Evolutionary conservation across 768 basidiomycete species (phyloP).

Genomic region (Tubosaeta sp.): DNA sequence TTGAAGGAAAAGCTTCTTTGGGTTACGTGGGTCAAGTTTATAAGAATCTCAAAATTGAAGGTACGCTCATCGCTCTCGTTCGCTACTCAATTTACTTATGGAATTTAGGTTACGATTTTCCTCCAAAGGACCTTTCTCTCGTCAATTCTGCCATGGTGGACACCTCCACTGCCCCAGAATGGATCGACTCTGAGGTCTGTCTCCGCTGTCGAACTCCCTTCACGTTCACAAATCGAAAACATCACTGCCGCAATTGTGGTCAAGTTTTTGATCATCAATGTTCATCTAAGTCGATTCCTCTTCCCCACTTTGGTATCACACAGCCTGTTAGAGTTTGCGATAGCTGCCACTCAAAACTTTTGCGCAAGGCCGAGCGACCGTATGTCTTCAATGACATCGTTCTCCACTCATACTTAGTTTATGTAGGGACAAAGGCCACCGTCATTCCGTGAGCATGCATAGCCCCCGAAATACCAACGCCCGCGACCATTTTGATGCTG

Average conservation of each 20-base stretch:
- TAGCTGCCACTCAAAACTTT: slow-evolving; percentile 75
- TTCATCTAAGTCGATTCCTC: slow-evolving; percentile 74
- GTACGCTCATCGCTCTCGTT: slow-evolving; percentile 36
- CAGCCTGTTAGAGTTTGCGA: slow-evolving; percentile 95
- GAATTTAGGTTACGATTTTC: slow-evolving; percentile 71
- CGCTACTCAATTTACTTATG: not conserved
- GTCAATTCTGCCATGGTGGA: slow-evolving; percentile 84
- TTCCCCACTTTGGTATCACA: slow-evolving; percentile 91
- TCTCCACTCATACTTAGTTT: slow-evolving; percentile 1
- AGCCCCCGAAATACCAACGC: slow-evolving; percentile 51
- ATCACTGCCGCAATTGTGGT: slow-evolving; percentile 98
- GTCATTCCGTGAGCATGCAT: slow-evolving; percentile 52
- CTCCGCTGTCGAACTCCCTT: slow-evolving; percentile 89
- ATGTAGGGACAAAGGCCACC: slow-evolving; percentile 45
- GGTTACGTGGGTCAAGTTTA: slow-evolving; percentile 79
- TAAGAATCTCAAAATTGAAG: slow-evolving; percentile 68
- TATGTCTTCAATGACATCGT: slow-evolving; percentile 27
- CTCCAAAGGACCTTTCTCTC: slow-evolving; percentile 66
- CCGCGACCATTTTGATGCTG: slow-evolving; percentile 72
- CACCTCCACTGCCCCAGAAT: slow-evolving; percentile 89
- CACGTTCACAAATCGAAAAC: slow-evolving; percentile 93
- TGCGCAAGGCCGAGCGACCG: slow-evolving; percentile 57
- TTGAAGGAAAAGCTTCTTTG: slow-evolving; percentile 74
- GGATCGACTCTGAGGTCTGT: slow-evolving; percentile 96
- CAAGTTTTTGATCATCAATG: slow-evolving; percentile 94